phyloP scores from a whole-genome alignment of 352 stramenopile species.

The Pythium pyrilobum region DNA sequence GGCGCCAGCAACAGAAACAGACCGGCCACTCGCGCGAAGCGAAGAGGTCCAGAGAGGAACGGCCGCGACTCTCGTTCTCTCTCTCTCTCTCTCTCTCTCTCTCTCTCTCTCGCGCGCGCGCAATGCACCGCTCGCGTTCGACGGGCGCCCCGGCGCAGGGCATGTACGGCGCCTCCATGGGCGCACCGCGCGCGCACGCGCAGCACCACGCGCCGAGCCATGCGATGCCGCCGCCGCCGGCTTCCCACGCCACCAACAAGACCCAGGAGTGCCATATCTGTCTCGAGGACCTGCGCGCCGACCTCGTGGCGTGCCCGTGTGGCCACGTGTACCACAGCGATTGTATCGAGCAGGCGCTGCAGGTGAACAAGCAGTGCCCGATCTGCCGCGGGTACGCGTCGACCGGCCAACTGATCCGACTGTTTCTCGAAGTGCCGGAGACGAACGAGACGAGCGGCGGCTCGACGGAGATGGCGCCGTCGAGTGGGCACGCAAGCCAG shows the following conservation, averaged over 20 bases:
- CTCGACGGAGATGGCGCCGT: too few relatives aligned
- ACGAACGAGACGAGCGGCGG: not conserved
- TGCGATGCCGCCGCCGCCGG: not conserved
- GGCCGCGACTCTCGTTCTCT: too few relatives aligned
- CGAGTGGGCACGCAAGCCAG: not conserved
- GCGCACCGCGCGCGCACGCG: too few relatives aligned
- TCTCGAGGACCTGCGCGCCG: slow-evolving; percentile 61
- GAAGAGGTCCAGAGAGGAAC: too few relatives aligned
- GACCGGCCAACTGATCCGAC: slow-evolving; percentile 42
- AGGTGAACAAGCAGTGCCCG: slow-evolving; percentile 66
- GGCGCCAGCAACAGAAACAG: not conserved
- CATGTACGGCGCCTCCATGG: too few relatives aligned
- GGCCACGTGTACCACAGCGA: slow-evolving; percentile 69
- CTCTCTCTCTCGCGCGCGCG: too few relatives aligned
- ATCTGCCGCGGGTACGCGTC: slow-evolving; percentile 52
- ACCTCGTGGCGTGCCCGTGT: slow-evolving; percentile 55
- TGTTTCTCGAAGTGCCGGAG: slow-evolving; percentile 61
- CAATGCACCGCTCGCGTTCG: too few relatives aligned
- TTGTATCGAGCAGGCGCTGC: slow-evolving; percentile 70
- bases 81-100: too few relatives aligned
- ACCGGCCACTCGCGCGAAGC: too few relatives aligned
- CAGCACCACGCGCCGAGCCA: too few relatives aligned
- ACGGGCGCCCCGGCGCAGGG: too few relatives aligned
- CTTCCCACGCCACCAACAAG: slow-evolving; percentile 11
- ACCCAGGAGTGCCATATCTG: slow-evolving; percentile 80